Evolutionary conservation across 352 stramenopile genomes (phyloP).

Genomic region (Phytopythium sindhum): DNA sequence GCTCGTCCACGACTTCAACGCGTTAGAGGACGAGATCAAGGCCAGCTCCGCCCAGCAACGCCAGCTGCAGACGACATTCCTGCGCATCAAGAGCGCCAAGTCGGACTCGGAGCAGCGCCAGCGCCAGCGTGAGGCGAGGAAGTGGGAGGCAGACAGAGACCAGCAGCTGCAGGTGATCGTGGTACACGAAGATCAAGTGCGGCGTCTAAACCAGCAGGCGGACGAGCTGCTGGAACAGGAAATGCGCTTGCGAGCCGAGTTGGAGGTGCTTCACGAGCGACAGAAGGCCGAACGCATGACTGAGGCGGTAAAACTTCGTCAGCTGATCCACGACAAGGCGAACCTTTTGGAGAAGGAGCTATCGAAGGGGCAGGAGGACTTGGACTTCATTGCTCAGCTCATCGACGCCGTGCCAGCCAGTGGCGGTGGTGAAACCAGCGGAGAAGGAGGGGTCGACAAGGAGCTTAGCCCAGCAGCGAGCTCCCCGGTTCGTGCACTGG

Average conservation of each 20-base stretch:
- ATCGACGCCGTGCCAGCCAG: constrained; percentile 13
- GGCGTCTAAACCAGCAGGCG: constrained; percentile 16
- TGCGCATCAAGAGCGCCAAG: constrained; percentile 12
- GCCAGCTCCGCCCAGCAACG: constrained; percentile 18
- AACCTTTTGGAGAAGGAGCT: constrained; percentile 47
- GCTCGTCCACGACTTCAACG: constrained; percentile 41
- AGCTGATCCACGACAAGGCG: constrained; percentile 43
- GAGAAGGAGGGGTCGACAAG: constrained; percentile 10
- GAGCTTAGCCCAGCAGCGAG: neutral
- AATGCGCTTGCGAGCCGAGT: constrained; percentile 35
- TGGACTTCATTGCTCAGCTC: constrained; percentile 45
- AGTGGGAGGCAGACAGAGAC: constrained; percentile 44
- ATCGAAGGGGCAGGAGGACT: constrained; percentile 34
- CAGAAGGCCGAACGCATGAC: constrained; percentile 34
- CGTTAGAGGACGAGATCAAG: constrained; percentile 42
- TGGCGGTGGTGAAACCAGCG: neutral
- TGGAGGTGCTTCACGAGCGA: constrained; percentile 43
- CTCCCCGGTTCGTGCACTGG: constrained; percentile 21
- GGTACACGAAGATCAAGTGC: constrained; percentile 15
- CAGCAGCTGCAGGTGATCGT: constrained; percentile 30
- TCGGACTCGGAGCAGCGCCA: constrained; percentile 16
- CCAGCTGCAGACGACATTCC: constrained; percentile 24
- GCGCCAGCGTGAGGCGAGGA: constrained; percentile 10
- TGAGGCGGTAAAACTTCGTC: constrained; percentile 32
- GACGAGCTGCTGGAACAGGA: constrained; percentile 35